Percentiles rank a stretch among this genome's conserved stretches.
Evolutionary conservation across 176 grass and related monocot genomes (phyloP).

Genomic region (Canna indica): DNA sequence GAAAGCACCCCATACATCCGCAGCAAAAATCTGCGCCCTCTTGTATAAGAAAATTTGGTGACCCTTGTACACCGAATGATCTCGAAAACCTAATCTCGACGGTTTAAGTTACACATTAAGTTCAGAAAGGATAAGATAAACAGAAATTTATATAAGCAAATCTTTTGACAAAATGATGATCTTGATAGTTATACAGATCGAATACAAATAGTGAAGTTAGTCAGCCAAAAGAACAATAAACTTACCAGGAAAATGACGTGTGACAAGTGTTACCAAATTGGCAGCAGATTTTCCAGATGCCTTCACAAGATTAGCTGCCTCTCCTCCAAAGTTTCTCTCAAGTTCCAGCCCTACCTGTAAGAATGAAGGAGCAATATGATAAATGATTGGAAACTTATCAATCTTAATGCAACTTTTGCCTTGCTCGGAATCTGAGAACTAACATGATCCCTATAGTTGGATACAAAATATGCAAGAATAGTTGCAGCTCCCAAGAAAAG

Average conservation of each 20-base stretch:
- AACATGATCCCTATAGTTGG: too few relatives aligned
- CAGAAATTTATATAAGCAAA: background rate
- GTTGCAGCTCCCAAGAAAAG: background rate
- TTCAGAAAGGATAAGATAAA: background rate
- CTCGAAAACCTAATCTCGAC: conserved; percentile 58
- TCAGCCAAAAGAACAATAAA: background rate
- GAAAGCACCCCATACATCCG: conserved; percentile 90
- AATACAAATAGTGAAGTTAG: background rate
- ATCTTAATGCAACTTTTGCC: background rate
- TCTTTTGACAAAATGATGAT: background rate
- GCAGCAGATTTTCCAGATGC: conserved; percentile 73
- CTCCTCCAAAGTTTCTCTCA: conserved; percentile 63
- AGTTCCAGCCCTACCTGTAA: conserved; percentile 69
- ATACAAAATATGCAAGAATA: too few relatives aligned
- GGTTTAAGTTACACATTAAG: background rate
- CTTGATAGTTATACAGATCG: background rate
- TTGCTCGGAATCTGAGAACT: background rate
- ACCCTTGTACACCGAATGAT: conserved; percentile 91
- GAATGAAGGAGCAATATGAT: conserved; percentile 4
- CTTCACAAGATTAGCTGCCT: conserved; percentile 77
- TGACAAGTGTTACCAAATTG: conserved; percentile 53
- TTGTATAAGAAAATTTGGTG: conserved; percentile 93
- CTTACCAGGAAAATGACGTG: conserved; percentile 88
- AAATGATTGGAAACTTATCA: conserved; percentile 4
- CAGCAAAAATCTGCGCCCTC: conserved; percentile 93